Evolutionary conservation across 176 grass and related monocot genomes (phyloP).

Genomic region (maize (Zea mays)): Zm-B73-REFERENCE-NAM-5.0 NC_050102.1:156637001-156637500

Average conservation of each 20-base stretch:
- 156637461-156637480: too few relatives aligned
- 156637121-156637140: constrained; percentile 2
- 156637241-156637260: constrained; percentile 88
- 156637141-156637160: background rate
- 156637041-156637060: background rate
- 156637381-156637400: constrained; percentile 13
- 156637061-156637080: constrained; percentile 17
- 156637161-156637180: background rate
- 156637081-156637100: background rate
- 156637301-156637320: constrained; percentile 97
- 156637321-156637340: constrained; percentile 86
- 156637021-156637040: background rate
- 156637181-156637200: background rate
- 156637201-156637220: background rate
- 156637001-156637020: background rate
- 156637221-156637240: background rate
- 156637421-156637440: constrained; percentile 13
- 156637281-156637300: constrained; percentile 92
- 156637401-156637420: background rate
- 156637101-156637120: constrained; percentile 4
- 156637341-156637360: constrained; percentile 93
- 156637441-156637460: background rate
- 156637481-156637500: too few relatives aligned
- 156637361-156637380: constrained; percentile 57
- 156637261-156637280: constrained; percentile 92